Evolutionary conservation across 2,329 filamentous ascomycete genomes (phyloP).

Genomic region (Paraconiothyrium sp.): DNA sequence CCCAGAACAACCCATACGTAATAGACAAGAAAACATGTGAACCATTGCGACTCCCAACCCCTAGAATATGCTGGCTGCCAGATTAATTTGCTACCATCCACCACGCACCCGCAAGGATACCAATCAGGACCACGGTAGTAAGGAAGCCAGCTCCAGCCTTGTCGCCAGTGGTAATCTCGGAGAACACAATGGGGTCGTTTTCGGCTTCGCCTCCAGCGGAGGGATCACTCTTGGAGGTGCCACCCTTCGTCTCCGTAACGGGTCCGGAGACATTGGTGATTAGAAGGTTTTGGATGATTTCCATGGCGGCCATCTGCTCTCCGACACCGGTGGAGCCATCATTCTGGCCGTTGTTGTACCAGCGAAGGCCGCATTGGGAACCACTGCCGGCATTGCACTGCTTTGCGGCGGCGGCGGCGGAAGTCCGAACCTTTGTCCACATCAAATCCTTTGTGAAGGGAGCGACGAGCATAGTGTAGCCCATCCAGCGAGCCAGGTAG

Average conservation of each 20-base stretch:
- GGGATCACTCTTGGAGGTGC: conserved; percentile 60
- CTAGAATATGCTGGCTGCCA: not conserved
- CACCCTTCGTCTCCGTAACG: conserved; percentile 62
- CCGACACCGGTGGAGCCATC: conserved; percentile 64
- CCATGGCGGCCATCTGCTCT: conserved; percentile 68
- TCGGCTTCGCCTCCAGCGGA: conserved; percentile 48
- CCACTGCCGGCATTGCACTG: conserved; percentile 61
- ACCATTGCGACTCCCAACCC: conserved; percentile 3
- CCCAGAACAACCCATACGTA: not conserved
- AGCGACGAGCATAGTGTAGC: conserved; percentile 51
- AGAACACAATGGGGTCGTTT: conserved; percentile 38
- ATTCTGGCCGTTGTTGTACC: conserved; percentile 53
- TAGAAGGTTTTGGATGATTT: conserved; percentile 61
- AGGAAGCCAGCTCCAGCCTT: conserved; percentile 73
- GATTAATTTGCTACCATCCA: conserved; percentile 58
- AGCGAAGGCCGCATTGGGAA: conserved; percentile 59
- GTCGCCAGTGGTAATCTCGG: conserved; percentile 66
- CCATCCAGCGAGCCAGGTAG: conserved; percentile 56
- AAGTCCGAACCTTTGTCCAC: conserved; percentile 62
- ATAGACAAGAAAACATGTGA: conserved; percentile 10
- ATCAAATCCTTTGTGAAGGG: conserved; percentile 53
- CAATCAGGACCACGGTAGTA: conserved; percentile 66
- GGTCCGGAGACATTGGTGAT: conserved; percentile 41
- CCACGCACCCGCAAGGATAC: conserved; percentile 65
- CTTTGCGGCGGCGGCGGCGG: conserved; percentile 64